Base-by-base conservation (phyloP, 1,284 basidiomycete genomes). In the Pterulicium gracile region DNA sequence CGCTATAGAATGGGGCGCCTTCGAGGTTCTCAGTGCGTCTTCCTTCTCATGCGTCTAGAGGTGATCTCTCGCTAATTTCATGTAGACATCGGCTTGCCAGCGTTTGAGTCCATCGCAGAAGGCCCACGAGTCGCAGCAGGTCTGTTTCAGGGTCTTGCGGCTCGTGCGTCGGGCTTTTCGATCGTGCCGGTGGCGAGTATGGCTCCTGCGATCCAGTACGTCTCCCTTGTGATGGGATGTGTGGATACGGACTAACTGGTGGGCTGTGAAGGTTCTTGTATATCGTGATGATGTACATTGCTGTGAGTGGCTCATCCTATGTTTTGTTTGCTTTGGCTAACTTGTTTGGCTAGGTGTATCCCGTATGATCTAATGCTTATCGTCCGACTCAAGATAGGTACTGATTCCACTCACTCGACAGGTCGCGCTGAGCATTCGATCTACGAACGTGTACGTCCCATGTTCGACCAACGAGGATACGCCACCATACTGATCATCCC, bases 121-220 rank as follows among this genome's bases (percentile, higher is more conserved):
- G 79, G 77, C 0, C 65, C 67, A 1, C 66, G 74, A 0, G 61
- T 76, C 2, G 60, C 77, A 0, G 69, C 67, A 20, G 81, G 75
- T 1, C 61, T 81, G 1, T 75, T 82, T 50, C 82, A 87, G 60
- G 80, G 78, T 0, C 64, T 79, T 21, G 79, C 88, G 2, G 83
- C 84, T 0, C 72, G 88, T 20, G 82, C 87, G 0, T 85, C 86
- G 0, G 88, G 88, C 0, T 86, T 90, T 54, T 65, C 74, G 0
- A 85, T 88, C 44, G 76, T 89, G 0, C 66, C 75, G 1, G 53
- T 90, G 7, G 63, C 74, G 3, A 58, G 62, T 2, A 58, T 85
- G 1, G 79, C 87, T 0, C 87, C 87, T 0, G 76, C 88, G 0
- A 67, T 88, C 45, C 67, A 75, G 75, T 75, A 46, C 45, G 72